Evolutionary conservation across 2,329 filamentous ascomycete species (phyloP), one percentile per base, ranked within the genome.

Genomic region (Ilyonectria sp.): DNA sequence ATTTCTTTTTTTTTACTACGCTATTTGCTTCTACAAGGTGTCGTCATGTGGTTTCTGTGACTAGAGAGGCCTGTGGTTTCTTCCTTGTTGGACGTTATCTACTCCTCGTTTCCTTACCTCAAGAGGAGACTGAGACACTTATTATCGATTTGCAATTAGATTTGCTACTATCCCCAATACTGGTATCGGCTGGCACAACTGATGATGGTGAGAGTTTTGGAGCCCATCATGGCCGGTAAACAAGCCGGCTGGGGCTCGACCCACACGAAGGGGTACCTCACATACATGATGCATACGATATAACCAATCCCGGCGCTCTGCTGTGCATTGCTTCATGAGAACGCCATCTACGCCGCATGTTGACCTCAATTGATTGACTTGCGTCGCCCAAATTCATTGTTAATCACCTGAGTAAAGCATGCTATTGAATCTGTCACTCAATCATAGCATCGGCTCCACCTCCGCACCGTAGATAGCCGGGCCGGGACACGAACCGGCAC

Each of bases 401-500:
- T 8, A n/a, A 43, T 43, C 15, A 17, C 21, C 11, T 29, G 17
- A 29, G 29, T 29, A 5, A 56, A 37, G 9, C 40, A 56, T 29
- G 35, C 29, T 17, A 15, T 13, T 19, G 21, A 26, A 50, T 19
- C 26, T 26, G 37, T n/a, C 17, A 43, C 15, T 43, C 40, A n/a
- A 43, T n/a, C 3, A 8, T 8, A 43, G 40, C 40, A n/a, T 33
- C 46, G 31, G 31, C 50, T 47, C 63, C 57, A 52, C 52, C 56
- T 53, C 52, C 50, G 50, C 62, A 54, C 46, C 15, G 33, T 33
- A 44, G 55, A 57, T 60, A 47, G 33, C 63, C 63, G 63, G 63
- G 40, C 63, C 63, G 63, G 63, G 19, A 60, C 63, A 29, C 23
- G 31, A 52, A 56, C 68, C 74, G 74, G 73, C 70, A 72, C 71